These are phyloP conservation scores for Carpinus fangiana DNA, from an alignment of 306 rosid genomes.

Conservation along the genomic window DNA sequence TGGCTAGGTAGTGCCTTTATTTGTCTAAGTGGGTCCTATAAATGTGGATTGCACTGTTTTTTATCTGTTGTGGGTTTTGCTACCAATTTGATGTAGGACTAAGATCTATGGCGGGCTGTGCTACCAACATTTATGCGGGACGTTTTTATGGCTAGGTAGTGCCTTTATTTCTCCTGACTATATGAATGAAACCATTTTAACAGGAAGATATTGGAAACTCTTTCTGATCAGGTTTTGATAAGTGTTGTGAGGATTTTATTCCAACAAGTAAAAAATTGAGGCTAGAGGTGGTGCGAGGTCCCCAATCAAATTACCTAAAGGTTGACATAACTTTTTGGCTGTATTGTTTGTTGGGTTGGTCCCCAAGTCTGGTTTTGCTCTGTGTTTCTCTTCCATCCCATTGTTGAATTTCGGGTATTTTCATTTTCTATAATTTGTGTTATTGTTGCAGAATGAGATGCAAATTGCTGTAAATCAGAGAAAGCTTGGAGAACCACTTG, in stretches of 20 bases:
- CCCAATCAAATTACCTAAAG: too few species aligned
- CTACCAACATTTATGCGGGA: too few species aligned
- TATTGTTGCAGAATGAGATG: conserved; percentile 67
- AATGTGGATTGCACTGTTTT: too few species aligned
- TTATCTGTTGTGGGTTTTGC: too few species aligned
- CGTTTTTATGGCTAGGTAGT: too few species aligned
- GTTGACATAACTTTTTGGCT: not conserved
- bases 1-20: too few species aligned
- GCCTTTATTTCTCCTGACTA: not conserved
- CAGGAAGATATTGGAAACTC: not conserved
- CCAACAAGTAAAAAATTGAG: not conserved
- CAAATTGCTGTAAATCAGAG: conserved; percentile 59
- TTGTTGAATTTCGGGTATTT: not conserved
- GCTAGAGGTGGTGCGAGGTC: not conserved
- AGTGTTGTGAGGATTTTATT: not conserved
- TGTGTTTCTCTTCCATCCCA: not conserved
- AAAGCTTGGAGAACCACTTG: conserved; percentile 75
- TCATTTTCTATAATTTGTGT: not conserved
- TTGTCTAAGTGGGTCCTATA: too few species aligned
- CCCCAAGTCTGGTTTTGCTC: not conserved
- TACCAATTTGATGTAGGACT: too few species aligned
- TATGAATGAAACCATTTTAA: not conserved
- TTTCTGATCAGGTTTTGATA: not conserved
- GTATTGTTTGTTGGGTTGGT: not conserved
- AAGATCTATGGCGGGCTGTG: too few species aligned